phyloP scores from a whole-genome alignment of 2,329 filamentous ascomycete genomes.

The Aspergillus fijiensis region DNA sequence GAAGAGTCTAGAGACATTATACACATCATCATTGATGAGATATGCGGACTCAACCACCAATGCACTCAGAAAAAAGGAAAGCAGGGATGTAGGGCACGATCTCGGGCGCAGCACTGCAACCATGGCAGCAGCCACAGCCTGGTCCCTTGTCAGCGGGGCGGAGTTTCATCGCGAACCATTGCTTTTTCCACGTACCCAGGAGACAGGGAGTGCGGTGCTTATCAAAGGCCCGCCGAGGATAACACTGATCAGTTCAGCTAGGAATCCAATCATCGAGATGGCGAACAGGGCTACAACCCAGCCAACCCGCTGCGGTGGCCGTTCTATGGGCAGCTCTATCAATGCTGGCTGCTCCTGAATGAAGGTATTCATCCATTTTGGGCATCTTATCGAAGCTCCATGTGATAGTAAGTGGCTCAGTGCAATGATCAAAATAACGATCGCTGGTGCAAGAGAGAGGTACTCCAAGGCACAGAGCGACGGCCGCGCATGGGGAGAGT shows the following conservation, averaged over 20 bases:
- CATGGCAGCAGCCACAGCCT: conserved; percentile 39
- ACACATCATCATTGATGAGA: conserved; percentile 24
- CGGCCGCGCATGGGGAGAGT: conserved; percentile 37
- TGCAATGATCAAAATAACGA: conserved; percentile 27
- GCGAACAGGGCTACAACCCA: conserved; percentile 42
- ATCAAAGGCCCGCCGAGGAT: conserved; percentile 18
- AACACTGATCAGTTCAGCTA: conserved; percentile 33
- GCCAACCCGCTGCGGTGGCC: conserved; percentile 27
- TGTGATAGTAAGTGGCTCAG: conserved; percentile 30
- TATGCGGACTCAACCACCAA: conserved; percentile 39
- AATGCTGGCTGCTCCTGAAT: conserved; percentile 43
- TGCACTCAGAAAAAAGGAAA: conserved; percentile 34
- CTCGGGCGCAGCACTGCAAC: conserved; percentile 42
- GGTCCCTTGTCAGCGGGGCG: neutral
- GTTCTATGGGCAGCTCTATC: conserved; percentile 33
- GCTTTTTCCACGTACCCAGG: conserved; percentile 37
- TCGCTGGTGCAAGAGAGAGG: conserved; percentile 30
- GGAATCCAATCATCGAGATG: conserved; percentile 39
- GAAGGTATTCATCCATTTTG: conserved; percentile 55
- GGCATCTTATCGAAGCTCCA: conserved; percentile 31
- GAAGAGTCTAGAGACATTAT: conserved; percentile 15
- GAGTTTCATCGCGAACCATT: neutral
- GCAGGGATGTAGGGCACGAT: conserved; percentile 41
- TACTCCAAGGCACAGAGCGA: conserved; percentile 38
- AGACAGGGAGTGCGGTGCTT: conserved; percentile 31